Evolutionary conservation across 768 basidiomycete species (phyloP), one percentile per base, ranked within the genome.

Genomic region (Strobilomyces echinocephalus): DNA sequence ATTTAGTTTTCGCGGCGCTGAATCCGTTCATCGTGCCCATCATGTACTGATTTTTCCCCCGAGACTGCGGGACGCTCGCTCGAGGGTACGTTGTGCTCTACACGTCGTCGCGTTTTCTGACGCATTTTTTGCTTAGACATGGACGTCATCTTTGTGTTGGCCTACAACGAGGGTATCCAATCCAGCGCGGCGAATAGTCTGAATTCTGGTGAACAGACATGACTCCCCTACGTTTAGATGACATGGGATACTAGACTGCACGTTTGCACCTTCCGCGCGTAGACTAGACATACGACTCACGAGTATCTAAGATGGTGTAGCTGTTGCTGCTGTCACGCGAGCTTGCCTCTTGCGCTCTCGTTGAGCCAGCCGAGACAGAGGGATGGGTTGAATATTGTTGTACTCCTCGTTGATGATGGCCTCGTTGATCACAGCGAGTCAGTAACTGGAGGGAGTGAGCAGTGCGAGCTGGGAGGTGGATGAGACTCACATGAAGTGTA

Each of bases 21-120:
- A 83, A 83, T 54, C 80, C 81, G 5, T 72, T 79, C 48, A 79
- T 83, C 52, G 70, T 82, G 30, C 81, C 81, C 20, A 59, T 76
- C 15, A 79, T 83, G 4, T 84, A 83, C 61, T 61, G 82, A 45
- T 83, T 80, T 70, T 82, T 83, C 69, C 82, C n/a, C 74, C 55
- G 82, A 83, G 69, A 84, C 82, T 4, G 76, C 81, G 16, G 79
- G 80, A 24, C 76, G 80, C 40, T 82, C 80, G 0, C 65, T 83
- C 15, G 81, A 83, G 70, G 81, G 75, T 73, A 50, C n/a, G 62
- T 63, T 9, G 3, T 31, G 6, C 3, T 46, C 6, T 16, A 12
- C 6, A 18, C 0, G 1, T 34, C 8, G 9, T 14, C 3, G 24
- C 18, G 7, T 31, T n/a, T 42, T n/a, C 24, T 59, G 30, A 62